These are phyloP conservation scores for Suhomyces faveliae DNA, from an alignment of 805 yeast species.

Conservation along the genomic window DNA sequence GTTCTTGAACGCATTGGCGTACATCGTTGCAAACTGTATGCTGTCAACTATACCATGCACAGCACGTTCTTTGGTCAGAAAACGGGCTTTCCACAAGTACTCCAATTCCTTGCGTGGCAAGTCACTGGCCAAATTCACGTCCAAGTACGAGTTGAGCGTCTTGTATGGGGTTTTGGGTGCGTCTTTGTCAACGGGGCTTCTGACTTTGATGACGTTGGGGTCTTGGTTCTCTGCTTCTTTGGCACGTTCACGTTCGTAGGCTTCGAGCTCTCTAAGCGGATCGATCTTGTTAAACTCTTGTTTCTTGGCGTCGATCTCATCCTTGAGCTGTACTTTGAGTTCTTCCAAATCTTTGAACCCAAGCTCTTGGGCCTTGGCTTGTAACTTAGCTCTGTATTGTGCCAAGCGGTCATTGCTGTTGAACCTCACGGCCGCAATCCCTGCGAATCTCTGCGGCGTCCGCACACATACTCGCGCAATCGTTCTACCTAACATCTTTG, in stretches of 20 bases:
- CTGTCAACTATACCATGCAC: constrained; percentile 64
- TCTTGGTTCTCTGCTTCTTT: constrained; percentile 22
- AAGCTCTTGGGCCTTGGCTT: constrained; percentile 32
- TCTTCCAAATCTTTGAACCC: constrained; percentile 51
- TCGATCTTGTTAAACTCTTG: constrained; percentile 60
- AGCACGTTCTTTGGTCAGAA: constrained; percentile 55
- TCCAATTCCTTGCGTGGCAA: constrained; percentile 67
- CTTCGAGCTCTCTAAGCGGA: constrained; percentile 67
- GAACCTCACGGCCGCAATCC: not conserved
- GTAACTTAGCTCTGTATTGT: constrained; percentile 32
- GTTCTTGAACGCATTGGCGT: constrained; percentile 62
- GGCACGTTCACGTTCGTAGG: constrained; percentile 44
- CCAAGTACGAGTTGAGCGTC: constrained; percentile 68
- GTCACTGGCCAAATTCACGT: constrained; percentile 58
- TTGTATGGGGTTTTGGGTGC: constrained; percentile 56
- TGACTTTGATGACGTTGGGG: constrained; percentile 28
- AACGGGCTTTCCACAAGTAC: constrained; percentile 85
- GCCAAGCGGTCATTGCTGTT: constrained; percentile 7
- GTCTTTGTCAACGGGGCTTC: constrained; percentile 36
- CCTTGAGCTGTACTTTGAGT: constrained; percentile 60
- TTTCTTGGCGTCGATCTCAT: constrained; percentile 55
- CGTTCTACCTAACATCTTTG: not conserved
- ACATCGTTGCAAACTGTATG: constrained; percentile 60
- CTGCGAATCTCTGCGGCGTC: not conserved
- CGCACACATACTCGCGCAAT: not conserved